Conservation (phyloP, 2,329 filamentous ascomycete genomes). For the Ophiostoma himal-ulmi region DNA sequence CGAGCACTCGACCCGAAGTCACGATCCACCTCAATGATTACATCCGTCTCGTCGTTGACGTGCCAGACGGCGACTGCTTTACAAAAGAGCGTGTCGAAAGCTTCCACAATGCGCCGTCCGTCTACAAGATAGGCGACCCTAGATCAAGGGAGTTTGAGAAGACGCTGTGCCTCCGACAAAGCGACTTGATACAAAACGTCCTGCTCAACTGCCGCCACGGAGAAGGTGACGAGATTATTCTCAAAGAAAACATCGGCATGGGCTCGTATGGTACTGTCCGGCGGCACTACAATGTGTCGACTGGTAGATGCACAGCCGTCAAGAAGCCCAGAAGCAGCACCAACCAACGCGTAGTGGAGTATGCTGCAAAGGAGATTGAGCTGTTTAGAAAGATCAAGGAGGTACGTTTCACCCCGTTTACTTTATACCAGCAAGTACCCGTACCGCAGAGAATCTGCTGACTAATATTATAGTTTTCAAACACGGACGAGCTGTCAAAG, state of each 20-base stretch:
- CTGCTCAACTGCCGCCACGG: background rate
- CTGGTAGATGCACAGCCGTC: background rate
- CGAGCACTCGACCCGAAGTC: background rate
- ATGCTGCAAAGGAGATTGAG: background rate
- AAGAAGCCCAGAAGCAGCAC: background rate
- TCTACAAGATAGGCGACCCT: background rate
- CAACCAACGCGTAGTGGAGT: background rate
- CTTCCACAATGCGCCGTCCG: background rate
- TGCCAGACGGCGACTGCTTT: background rate
- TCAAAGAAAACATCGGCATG: background rate
- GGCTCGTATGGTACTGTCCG: background rate
- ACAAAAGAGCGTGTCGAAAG: background rate
- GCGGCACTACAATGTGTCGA: background rate
- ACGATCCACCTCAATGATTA: background rate
- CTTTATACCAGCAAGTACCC: too few relatives aligned
- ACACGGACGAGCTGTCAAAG: background rate
- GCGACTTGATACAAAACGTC: background rate
- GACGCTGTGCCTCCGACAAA: background rate
- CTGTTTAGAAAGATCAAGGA: background rate
- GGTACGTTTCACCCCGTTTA: background rate
- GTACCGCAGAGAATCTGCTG: too few relatives aligned
- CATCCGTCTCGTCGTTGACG: background rate
- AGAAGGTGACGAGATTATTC: background rate
- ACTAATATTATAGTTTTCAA: background rate
- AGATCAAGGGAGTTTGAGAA: background rate